Percentiles rank a stretch among this genome's conserved stretches.
Evolutionary conservation across 441 rosid genomes (phyloP).

Genomic region (Capsella rubella): DNA sequence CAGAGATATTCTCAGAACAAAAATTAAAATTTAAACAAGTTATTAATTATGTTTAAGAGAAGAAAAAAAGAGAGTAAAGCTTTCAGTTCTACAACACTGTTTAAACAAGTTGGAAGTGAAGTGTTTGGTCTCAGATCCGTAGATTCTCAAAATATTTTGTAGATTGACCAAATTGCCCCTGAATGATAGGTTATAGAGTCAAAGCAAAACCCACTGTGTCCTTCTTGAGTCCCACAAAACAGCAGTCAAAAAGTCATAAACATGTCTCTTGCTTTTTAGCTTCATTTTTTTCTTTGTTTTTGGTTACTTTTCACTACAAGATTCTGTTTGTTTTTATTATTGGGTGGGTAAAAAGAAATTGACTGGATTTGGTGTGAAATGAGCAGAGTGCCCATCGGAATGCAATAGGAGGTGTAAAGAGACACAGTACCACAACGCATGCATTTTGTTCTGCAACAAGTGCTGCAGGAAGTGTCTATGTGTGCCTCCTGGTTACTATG

Average conservation of each 20-base stretch:
- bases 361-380: not conserved
- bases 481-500: slow-evolving; percentile 89
- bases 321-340: not conserved
- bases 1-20: not conserved
- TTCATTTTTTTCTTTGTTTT: not conserved
- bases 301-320: not conserved
- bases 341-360: not conserved
- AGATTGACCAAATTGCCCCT: slow-evolving; percentile 30
- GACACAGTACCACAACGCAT: slow-evolving; percentile 83
- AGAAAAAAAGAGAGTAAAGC: too few species aligned
- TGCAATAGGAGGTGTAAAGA: slow-evolving; percentile 73
- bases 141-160: not conserved
- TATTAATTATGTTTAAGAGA: not conserved
- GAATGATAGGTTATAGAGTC: slow-evolving; percentile 30
- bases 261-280: slow-evolving; percentile 5
- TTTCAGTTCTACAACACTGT: not conserved
- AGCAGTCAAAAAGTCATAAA: slow-evolving; percentile 18
- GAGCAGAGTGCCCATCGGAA: slow-evolving; percentile 72
- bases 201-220: slow-evolving; percentile 33
- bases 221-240: slow-evolving; percentile 24
- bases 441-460: slow-evolving; percentile 83
- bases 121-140: slow-evolving; percentile 40
- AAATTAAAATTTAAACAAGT: not conserved
- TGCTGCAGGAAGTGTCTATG: slow-evolving; percentile 87
- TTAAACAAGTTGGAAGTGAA: slow-evolving; percentile 5